phyloP scores from a whole-genome alignment of 306 rosid species.

The Carpinus viminea region DNA sequence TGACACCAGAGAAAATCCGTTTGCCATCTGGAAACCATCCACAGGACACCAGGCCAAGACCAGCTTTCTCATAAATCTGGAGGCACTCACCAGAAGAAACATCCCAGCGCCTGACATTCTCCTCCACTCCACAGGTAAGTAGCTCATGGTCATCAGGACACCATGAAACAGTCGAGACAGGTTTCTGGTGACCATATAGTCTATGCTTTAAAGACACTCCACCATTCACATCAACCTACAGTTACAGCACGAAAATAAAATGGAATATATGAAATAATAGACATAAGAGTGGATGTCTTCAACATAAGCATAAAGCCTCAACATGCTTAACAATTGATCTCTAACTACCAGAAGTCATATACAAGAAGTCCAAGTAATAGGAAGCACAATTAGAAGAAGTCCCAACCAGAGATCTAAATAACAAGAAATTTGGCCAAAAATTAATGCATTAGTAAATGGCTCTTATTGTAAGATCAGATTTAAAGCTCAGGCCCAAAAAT shows the following conservation, averaged over 20 bases:
- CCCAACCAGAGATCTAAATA: neutral
- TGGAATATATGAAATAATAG: constrained; percentile 1
- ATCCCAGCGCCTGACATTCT: constrained; percentile 88
- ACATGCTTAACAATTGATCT: neutral
- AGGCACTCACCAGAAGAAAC: constrained; percentile 86
- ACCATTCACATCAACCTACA: constrained; percentile 66
- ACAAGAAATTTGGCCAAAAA: neutral
- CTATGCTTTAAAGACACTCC: constrained; percentile 66
- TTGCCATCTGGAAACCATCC: constrained; percentile 94
- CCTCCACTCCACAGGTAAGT: constrained; percentile 95
- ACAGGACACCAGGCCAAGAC: constrained; percentile 74
- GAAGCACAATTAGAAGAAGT: neutral
- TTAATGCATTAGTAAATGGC: neutral
- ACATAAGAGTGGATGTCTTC: neutral
- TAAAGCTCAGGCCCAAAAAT: neutral
- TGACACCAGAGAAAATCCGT: constrained; percentile 74
- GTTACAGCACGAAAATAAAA: constrained; percentile 15
- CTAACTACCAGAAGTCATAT: neutral
- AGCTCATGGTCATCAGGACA: constrained; percentile 85
- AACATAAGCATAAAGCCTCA: neutral
- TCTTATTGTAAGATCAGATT: neutral
- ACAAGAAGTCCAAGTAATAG: neutral
- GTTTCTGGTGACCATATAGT: constrained; percentile 77
- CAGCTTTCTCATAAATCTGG: constrained; percentile 75
- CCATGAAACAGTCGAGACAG: constrained; percentile 86